A percentile compares a stretch with the other conserved stretches of the same genome.
Evolutionary conservation across 805 yeast species (phyloP).

Genomic region (Cyberlindnera meyerae): DNA sequence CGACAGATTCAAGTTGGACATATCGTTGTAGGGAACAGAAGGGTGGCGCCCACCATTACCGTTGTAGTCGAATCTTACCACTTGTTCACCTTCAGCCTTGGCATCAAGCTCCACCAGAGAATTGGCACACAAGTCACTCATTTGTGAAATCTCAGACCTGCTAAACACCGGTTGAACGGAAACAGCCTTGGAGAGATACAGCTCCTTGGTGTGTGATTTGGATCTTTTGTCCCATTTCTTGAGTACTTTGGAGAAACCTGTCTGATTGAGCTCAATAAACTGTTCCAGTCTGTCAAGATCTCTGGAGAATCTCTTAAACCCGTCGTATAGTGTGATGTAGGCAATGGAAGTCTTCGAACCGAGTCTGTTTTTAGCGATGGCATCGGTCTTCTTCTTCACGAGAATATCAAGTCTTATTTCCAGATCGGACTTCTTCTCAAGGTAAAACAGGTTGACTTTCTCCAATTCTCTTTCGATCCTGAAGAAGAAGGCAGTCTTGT

Average conservation of each 20-base stretch:
- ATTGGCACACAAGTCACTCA: slow-evolving; percentile 70
- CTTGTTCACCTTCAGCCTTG: slow-evolving; percentile 47
- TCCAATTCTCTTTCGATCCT: slow-evolving; percentile 91
- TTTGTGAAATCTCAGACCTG: slow-evolving; percentile 74
- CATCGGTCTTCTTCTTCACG: slow-evolving; percentile 60
- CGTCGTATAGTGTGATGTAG: slow-evolving; percentile 78
- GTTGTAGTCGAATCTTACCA: slow-evolving; percentile 24
- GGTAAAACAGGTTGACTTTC: slow-evolving; percentile 87
- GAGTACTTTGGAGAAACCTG: slow-evolving; percentile 91
- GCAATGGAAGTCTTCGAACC: slow-evolving; percentile 65
- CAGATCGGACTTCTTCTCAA: slow-evolving; percentile 86
- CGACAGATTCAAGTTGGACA: slow-evolving; percentile 20
- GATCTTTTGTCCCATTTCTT: slow-evolving; percentile 98
- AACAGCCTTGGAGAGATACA: slow-evolving; percentile 86
- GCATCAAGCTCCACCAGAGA: slow-evolving; percentile 73
- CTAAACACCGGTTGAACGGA: slow-evolving; percentile 97
- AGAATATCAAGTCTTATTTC: slow-evolving; percentile 73
- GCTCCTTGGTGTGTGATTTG: slow-evolving; percentile 88
- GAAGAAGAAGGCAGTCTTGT: slow-evolving; percentile 84
- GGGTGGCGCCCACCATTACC: slow-evolving; percentile 9
- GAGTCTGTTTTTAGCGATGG: slow-evolving; percentile 38
- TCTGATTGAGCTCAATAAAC: slow-evolving; percentile 89
- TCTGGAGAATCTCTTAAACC: slow-evolving; percentile 81
- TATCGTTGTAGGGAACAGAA: slow-evolving; percentile 16
- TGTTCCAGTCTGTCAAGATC: slow-evolving; percentile 88